Conservation (phyloP, 495 filamentous ascomycete species). For the Aspergillus hancockii region DNA sequence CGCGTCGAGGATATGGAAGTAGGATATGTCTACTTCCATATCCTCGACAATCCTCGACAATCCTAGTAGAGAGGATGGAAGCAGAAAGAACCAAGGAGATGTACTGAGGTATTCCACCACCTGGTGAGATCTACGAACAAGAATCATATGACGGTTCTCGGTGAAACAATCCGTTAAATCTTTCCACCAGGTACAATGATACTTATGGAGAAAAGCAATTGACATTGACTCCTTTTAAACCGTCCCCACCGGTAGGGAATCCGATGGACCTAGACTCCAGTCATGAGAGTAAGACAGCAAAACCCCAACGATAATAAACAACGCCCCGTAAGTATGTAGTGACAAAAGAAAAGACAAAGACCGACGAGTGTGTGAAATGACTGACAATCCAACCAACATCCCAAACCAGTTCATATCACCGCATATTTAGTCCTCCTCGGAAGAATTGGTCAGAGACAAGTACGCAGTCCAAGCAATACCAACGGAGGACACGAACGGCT, state of each 20-base stretch:
- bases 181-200: neutral
- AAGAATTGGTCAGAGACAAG: conserved; percentile 88
- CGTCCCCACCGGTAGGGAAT: conserved; percentile 9
- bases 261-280: conserved; percentile 15
- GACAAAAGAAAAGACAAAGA: neutral
- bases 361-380: conserved; percentile 3
- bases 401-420: neutral
- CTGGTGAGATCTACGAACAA: neutral
- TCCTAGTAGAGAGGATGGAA: neutral
- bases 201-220: neutral
- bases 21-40: neutral
- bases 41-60: too few relatives aligned
- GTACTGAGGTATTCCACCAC: neutral
- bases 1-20: neutral
- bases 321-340: conserved; percentile 20
- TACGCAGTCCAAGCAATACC: conserved; percentile 99
- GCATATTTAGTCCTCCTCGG: conserved; percentile 59
- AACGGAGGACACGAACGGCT: conserved; percentile 96
- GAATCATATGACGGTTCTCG: neutral
- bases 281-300: conserved; percentile 6
- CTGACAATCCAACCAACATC: neutral
- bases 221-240: neutral
- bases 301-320: conserved; percentile 13
- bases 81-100: neutral
- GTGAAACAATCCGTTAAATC: neutral